Conservation (phyloP, 148 eudicot species). For the Agrostemma githago region DNA sequence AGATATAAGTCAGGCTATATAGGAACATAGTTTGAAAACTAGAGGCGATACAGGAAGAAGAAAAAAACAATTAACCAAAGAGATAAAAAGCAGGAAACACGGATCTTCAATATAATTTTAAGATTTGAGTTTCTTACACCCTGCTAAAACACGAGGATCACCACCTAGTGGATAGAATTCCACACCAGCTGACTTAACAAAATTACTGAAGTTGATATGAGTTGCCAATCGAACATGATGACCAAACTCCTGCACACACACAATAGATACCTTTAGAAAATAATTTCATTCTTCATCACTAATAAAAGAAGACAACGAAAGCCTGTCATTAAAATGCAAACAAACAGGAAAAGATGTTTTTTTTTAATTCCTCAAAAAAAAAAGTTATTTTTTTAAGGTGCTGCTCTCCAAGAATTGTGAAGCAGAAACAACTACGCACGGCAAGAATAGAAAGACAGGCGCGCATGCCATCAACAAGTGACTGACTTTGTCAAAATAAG, state of each 20-base stretch:
- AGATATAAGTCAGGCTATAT: neutral
- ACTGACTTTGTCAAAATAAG: neutral
- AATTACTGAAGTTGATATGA: conserved; percentile 67
- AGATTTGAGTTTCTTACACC: conserved; percentile 57
- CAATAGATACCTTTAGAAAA: conserved; percentile 9
- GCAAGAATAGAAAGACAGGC: neutral
- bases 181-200: conserved; percentile 88
- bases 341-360: neutral
- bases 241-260: conserved; percentile 68
- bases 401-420: neutral
- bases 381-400: neutral
- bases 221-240: conserved; percentile 96
- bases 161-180: conserved; percentile 93
- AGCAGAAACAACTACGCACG: neutral
- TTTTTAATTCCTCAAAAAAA: neutral
- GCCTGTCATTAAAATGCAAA: neutral
- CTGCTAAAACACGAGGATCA: conserved; percentile 91
- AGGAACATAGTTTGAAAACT: neutral
- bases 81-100: neutral
- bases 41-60: neutral
- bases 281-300: neutral
- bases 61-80: neutral
- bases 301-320: neutral
- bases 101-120: neutral
- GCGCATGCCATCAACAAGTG: neutral